Base-by-base conservation (phyloP, 2,329 filamentous ascomycete species). In the Cladosporium sphaerospermum region DNA sequence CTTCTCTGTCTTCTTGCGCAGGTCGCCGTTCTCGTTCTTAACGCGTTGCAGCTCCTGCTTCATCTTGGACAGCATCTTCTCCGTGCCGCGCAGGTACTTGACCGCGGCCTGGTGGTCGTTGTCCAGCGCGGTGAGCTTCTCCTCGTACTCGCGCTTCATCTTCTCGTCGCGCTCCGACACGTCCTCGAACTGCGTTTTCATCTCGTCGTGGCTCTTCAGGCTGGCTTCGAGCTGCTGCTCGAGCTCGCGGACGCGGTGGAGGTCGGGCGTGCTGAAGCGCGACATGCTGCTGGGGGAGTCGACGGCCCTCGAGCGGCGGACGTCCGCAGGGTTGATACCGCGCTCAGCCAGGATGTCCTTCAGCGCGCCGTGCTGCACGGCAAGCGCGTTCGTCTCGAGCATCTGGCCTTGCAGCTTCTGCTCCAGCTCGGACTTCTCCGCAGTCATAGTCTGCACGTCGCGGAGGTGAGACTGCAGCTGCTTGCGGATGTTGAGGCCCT, bases 51-150 rank as follows among this genome's bases (percentile, higher is more conserved):
- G 78, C 72, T 99, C 93, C 64, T 96, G 90, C 75, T 97, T 97
- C 79, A 99, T 92, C 70, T 95, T 92, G 71, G 93, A 91, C 45
- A 99, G 81, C 90, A 99, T 96, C 79, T 96, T 97, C 72, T 99
- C 93, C 1, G 93, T 97, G 54, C 93, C 93, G 71, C 96, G 95
- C 61, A 99, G 89, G 66, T 99, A 99, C 71, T 96, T 93, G 46
- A 97, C 91, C 13, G 93, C 92, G 40, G 93, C 96, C 70, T 96
- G 90, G 68, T 99, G 96, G 69, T 99, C 93, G 67, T 91, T 95
- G 72, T 97, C 91, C 32, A 99, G 82, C 67, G 96, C 91, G 55
- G 89, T 82, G 49, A 99, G 79, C 70, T 96, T 96, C 68, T 96
- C 91, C 57, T 91, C 87, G 73, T 95, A 97, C 44, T 88, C 82